Evolutionary conservation across 768 basidiomycete genomes (phyloP).

Genomic region (Tephrocybe rancida): DNA sequence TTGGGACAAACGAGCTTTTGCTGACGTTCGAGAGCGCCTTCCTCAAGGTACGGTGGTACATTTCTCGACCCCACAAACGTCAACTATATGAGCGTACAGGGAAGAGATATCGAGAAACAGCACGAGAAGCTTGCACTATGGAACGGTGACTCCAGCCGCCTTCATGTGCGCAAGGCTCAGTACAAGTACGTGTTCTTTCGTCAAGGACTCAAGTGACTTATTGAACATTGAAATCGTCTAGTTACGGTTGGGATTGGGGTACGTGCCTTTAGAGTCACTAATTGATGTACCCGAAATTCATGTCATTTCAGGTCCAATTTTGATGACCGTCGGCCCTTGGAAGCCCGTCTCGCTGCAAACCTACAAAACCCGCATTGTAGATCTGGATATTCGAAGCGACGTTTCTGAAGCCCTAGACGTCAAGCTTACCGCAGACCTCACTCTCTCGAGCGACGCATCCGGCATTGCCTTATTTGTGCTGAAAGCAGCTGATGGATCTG

Average conservation of each 20-base stretch:
- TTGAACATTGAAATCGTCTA: conserved; percentile 27
- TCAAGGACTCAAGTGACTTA: not conserved
- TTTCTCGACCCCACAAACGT: not conserved
- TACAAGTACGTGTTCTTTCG: conserved; percentile 64
- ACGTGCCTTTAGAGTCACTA: conserved; percentile 6
- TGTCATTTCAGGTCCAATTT: conserved; percentile 60
- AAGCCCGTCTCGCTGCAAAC: conserved; percentile 73
- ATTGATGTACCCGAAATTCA: conserved; percentile 1
- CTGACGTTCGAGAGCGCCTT: conserved; percentile 79
- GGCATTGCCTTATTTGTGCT: conserved; percentile 50
- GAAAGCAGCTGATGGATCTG: conserved; percentile 48
- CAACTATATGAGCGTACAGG: conserved; percentile 38
- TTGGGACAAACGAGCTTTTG: conserved; percentile 65
- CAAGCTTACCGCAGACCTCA: conserved; percentile 48
- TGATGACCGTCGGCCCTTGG: conserved; percentile 92
- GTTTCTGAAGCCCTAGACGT: conserved; percentile 61
- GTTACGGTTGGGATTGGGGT: conserved; percentile 95
- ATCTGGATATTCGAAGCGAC: conserved; percentile 61
- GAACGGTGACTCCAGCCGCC: conserved; percentile 91
- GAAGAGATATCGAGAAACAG: conserved; percentile 70
- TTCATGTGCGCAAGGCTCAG: conserved; percentile 92
- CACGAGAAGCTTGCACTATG: conserved; percentile 66
- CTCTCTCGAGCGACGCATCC: conserved; percentile 38
- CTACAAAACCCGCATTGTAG: conserved; percentile 64
- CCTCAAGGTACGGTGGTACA: conserved; percentile 45